Percentiles rank a stretch among this genome's conserved stretches.
phyloP scores from a whole-genome alignment of 805 yeast species.

The Ogataea siamensis region DNA sequence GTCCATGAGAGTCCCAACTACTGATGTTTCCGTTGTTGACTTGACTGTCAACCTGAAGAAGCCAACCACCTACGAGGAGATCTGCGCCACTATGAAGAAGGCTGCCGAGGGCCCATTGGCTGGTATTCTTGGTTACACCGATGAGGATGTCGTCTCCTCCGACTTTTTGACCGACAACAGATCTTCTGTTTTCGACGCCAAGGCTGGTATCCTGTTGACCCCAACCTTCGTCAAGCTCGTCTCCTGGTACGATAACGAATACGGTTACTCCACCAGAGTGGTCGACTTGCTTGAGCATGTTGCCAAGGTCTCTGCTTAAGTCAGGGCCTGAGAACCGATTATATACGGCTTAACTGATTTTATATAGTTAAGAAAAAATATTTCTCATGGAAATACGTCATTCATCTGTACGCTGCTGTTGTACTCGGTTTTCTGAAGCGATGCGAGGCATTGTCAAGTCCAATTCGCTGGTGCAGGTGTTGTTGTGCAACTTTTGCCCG shows the following conservation, averaged over 20 bases:
- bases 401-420: no score
- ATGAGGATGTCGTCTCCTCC: conserved; percentile 87
- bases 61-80: conserved; percentile 78
- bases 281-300: conserved; percentile 84
- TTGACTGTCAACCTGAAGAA: conserved; percentile 80
- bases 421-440: no score
- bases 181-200: conserved; percentile 88
- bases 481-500: no score
- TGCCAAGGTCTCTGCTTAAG: conserved; percentile 49
- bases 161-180: conserved; percentile 82
- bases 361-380: background rate
- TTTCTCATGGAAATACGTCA: background rate
- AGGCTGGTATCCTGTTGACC: conserved; percentile 85
- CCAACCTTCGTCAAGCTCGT: conserved; percentile 87
- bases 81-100: conserved; percentile 70
- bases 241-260: conserved; percentile 96
- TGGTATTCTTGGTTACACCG: conserved; percentile 88
- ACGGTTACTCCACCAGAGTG: conserved; percentile 94
- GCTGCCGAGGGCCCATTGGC: conserved; percentile 75
- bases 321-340: background rate
- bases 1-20: conserved; percentile 92
- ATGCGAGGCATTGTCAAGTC: no score
- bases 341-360: background rate
- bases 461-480: no score
- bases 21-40: conserved; percentile 91